These are phyloP conservation scores for Ascoidea rubescens DNA, from an alignment of 805 yeast species.

Conservation along the genomic window DNA sequence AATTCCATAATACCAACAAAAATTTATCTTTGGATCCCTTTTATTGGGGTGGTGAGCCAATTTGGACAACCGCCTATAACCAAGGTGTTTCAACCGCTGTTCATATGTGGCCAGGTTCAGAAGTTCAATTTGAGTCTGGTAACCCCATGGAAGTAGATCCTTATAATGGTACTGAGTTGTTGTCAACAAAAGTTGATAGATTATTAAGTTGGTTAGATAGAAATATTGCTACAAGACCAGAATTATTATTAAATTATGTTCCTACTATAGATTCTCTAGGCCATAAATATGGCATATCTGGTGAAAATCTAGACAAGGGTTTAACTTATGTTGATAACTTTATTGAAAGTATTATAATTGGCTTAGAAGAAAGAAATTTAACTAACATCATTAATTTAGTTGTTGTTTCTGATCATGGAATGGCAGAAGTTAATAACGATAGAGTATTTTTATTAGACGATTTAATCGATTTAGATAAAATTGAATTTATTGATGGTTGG, in stretches of 20 bases:
- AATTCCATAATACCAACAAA: slow-evolving; percentile 52
- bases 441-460: slow-evolving; percentile 66
- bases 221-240: slow-evolving; percentile 46
- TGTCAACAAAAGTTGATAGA: slow-evolving; percentile 41
- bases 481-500: slow-evolving; percentile 69
- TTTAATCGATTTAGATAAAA: slow-evolving; percentile 34
- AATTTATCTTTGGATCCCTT: slow-evolving; percentile 33
- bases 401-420: slow-evolving; percentile 84
- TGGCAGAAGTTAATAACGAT: slow-evolving; percentile 73
- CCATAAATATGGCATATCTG: slow-evolving; percentile 56
- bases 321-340: slow-evolving; percentile 53
- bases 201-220: slow-evolving; percentile 58
- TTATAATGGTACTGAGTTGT: slow-evolving; percentile 50
- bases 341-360: slow-evolving; percentile 33
- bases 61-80: slow-evolving; percentile 64
- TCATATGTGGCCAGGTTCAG: slow-evolving; percentile 98
- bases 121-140: slow-evolving; percentile 40
- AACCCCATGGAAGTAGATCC: slow-evolving; percentile 41
- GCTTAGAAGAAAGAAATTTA: slow-evolving; percentile 40
- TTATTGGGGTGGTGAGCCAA: slow-evolving; percentile 90
- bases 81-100: slow-evolving; percentile 57
- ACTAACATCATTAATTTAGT: slow-evolving; percentile 56
- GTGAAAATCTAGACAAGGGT: slow-evolving; percentile 39
- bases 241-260: slow-evolving; percentile 61
- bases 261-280: slow-evolving; percentile 77